Evolutionary conservation across 805 yeast genomes (phyloP).

Genomic region (Metschnikowia gelsemii): DNA sequence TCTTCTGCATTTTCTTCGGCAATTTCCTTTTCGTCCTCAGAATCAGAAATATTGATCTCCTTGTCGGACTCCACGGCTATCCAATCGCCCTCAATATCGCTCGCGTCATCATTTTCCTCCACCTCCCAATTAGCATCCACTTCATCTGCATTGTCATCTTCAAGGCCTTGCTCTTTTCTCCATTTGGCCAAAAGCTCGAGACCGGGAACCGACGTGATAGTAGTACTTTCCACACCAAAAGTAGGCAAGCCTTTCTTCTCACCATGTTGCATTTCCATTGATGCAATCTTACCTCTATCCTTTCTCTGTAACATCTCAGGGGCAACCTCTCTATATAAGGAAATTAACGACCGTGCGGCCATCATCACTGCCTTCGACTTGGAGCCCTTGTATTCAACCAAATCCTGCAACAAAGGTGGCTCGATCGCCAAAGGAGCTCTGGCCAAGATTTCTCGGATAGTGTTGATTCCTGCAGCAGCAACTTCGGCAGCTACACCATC

Average conservation of each 20-base stretch:
- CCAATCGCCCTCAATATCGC: constrained; percentile 89
- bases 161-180: constrained; percentile 62
- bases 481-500: constrained; percentile 99
- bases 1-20: constrained; percentile 62
- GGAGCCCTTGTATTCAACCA: constrained; percentile 86
- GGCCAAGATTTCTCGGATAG: constrained; percentile 87
- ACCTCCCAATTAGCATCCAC: constrained; percentile 60
- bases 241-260: constrained; percentile 51
- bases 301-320: constrained; percentile 91
- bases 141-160: constrained; percentile 49
- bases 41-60: constrained; percentile 59
- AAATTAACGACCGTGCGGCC: constrained; percentile 87
- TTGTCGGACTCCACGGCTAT: constrained; percentile 79
- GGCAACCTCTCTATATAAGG: constrained; percentile 89
- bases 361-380: constrained; percentile 90
- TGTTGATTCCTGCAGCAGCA: constrained; percentile 95
- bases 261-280: constrained; percentile 69
- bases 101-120: constrained; percentile 47
- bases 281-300: constrained; percentile 91
- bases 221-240: constrained; percentile 71
- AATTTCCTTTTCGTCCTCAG: constrained; percentile 33
- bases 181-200: constrained; percentile 86
- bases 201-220: constrained; percentile 80
- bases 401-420: constrained; percentile 80
- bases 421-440: constrained; percentile 96